Conservation (phyloP, 1,139 yeast genomes). For the Kluyveromyces sp. region DNA sequence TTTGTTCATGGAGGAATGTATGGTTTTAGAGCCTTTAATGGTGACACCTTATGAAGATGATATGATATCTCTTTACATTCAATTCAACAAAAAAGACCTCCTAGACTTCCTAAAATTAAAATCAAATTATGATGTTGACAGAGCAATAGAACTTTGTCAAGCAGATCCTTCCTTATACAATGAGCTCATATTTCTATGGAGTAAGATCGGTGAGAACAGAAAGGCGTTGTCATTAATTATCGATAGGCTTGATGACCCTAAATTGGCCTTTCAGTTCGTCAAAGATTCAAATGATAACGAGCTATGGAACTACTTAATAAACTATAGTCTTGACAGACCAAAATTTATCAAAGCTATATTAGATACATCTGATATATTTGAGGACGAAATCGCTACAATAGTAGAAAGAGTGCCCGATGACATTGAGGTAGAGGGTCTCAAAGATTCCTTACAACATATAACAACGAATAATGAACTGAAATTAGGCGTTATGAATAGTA, state of each 20-base stretch:
- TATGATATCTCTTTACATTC: slow-evolving; percentile 56
- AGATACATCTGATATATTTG: slow-evolving; percentile 57
- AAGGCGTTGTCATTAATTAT: slow-evolving; percentile 72
- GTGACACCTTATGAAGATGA: slow-evolving; percentile 57
- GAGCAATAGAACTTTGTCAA: slow-evolving; percentile 61
- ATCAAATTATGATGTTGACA: slow-evolving; percentile 54
- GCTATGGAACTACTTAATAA: slow-evolving; percentile 69
- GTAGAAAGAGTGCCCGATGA: slow-evolving; percentile 56
- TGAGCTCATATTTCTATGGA: slow-evolving; percentile 75
- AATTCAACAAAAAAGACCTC: slow-evolving; percentile 43
- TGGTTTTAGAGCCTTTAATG: slow-evolving; percentile 45
- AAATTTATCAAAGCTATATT: slow-evolving; percentile 66
- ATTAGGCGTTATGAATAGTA: slow-evolving; percentile 48
- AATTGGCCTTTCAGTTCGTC: slow-evolving; percentile 75
- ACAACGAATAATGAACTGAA: slow-evolving; percentile 59
- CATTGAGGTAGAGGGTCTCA: slow-evolving; percentile 59
- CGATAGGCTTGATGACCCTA: slow-evolving; percentile 69
- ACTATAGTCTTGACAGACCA: slow-evolving; percentile 65
- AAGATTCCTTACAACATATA: slow-evolving; percentile 52
- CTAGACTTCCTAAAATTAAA: slow-evolving; percentile 46
- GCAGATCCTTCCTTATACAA: slow-evolving; percentile 41
- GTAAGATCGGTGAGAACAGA: slow-evolving; percentile 73
- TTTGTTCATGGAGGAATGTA: slow-evolving; percentile 50
- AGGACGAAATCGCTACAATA: slow-evolving; percentile 59
- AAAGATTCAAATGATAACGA: slow-evolving; percentile 60